Percentiles rank a stretch among this genome's conserved stretches.
Evolutionary conservation across 306 rosid genomes (phyloP).

Genomic region (Prunus mira): DNA sequence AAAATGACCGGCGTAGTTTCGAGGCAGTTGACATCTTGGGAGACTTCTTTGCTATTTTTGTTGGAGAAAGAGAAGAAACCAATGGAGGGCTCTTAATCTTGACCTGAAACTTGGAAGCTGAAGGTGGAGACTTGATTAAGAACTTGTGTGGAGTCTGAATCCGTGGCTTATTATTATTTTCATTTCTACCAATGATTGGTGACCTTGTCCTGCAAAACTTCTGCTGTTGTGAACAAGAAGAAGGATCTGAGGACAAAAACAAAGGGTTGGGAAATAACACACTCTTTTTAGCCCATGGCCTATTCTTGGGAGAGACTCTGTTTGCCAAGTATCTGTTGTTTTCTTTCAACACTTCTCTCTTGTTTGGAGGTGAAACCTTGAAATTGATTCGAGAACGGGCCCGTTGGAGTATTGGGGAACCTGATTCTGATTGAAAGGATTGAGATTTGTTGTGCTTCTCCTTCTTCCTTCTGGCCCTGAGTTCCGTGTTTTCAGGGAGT

Average conservation of each 20-base stretch:
- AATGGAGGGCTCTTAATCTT: constrained; percentile 54
- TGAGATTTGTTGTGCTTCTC: constrained; percentile 68
- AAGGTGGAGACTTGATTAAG: constrained; percentile 71
- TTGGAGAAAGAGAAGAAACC: constrained; percentile 54
- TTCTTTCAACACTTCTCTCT: constrained; percentile 57
- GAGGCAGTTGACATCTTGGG: constrained; percentile 66
- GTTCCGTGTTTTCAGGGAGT: constrained; percentile 61
- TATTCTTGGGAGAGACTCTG: constrained; percentile 80
- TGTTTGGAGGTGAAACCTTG: constrained; percentile 82
- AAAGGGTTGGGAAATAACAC: constrained; percentile 95
- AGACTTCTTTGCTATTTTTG: constrained; percentile 42
- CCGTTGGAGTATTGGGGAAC: constrained; percentile 57
- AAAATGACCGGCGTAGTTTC: constrained; percentile 61
- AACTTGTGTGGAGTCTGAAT: constrained; percentile 68
- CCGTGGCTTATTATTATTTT: constrained; percentile 17
- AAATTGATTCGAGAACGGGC: constrained; percentile 84
- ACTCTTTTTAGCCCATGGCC: constrained; percentile 79
- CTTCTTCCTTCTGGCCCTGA: constrained; percentile 70
- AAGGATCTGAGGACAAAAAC: constrained; percentile 44
- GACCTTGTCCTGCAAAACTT: constrained; percentile 75
- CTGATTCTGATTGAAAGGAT: constrained; percentile 18
- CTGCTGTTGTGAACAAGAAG: constrained; percentile 37
- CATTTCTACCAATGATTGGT: constrained; percentile 57
- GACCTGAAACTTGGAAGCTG: constrained; percentile 59
- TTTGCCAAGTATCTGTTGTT: constrained; percentile 55